A percentile compares a stretch with the other conserved stretches of the same genome.
These are phyloP conservation scores for Leavenworthia alabamica DNA, from an alignment of 345 rosid species.

Conservation along the genomic window DNA sequence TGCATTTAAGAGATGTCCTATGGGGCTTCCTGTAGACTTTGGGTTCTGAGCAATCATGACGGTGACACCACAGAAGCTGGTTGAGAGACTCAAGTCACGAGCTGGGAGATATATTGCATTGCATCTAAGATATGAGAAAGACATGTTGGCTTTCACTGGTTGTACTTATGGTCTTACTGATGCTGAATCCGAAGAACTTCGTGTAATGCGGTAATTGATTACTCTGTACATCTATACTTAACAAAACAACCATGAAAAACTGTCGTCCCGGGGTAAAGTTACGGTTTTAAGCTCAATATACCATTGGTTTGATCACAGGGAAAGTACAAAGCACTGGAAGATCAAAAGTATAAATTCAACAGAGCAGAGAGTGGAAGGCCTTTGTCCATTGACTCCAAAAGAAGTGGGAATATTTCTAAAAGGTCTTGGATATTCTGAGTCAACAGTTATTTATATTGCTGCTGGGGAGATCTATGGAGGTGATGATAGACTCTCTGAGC, in stretches of 20 bases:
- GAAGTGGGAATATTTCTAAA: slow-evolving; percentile 82
- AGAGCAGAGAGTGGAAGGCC: slow-evolving; percentile 70
- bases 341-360: slow-evolving; percentile 82
- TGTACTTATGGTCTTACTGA: slow-evolving; percentile 79
- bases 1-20: slow-evolving; percentile 83
- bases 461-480: slow-evolving; percentile 95
- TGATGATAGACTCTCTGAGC: slow-evolving; percentile 54
- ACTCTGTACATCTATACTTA: slow-evolving; percentile 13
- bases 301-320: slow-evolving; percentile 38
- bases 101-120: slow-evolving; percentile 80
- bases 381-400: slow-evolving; percentile 88
- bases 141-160: slow-evolving; percentile 93
- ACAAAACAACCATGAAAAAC: not conserved
- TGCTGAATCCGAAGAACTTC: slow-evolving; percentile 77
- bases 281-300: not conserved
- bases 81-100: slow-evolving; percentile 69
- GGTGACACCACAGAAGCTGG: slow-evolving; percentile 95
- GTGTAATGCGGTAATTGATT: slow-evolving; percentile 61
- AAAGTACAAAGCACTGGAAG: slow-evolving; percentile 87
- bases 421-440: slow-evolving; percentile 76
- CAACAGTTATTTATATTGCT: slow-evolving; percentile 71
- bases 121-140: slow-evolving; percentile 94
- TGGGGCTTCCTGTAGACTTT: slow-evolving; percentile 84
- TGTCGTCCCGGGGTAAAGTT: not conserved
- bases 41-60: slow-evolving; percentile 88